A percentile compares a stretch with the other conserved stretches of the same genome.
phyloP scores from a whole-genome alignment of 2,329 filamentous ascomycete species.

The Mycosphaerella sp. region DNA sequence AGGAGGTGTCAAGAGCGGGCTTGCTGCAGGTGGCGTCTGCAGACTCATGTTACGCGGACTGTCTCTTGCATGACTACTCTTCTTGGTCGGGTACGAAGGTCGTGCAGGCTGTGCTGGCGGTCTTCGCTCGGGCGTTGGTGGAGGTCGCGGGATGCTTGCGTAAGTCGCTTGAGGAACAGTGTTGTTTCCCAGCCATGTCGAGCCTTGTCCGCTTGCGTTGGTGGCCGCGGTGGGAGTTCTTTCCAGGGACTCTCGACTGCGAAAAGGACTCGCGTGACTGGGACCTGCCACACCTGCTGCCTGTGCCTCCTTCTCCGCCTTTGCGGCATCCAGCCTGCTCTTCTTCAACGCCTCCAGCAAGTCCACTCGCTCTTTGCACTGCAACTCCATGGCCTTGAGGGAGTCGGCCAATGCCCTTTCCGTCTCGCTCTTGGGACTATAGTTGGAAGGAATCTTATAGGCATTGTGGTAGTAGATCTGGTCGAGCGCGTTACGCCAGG shows the following conservation, averaged over 20 bases:
- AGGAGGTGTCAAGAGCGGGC: slow-evolving; percentile 22
- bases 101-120: slow-evolving; percentile 36
- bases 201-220: slow-evolving; percentile 13
- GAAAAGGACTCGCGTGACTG: slow-evolving; percentile 15
- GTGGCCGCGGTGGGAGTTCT: slow-evolving; percentile 9
- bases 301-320: slow-evolving; percentile 31
- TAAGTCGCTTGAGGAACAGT: slow-evolving; percentile 78
- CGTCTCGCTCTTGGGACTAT: slow-evolving; percentile 69
- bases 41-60: slow-evolving; percentile 26
- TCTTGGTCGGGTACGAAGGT: slow-evolving; percentile 43
- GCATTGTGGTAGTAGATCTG: slow-evolving; percentile 83
- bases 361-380: slow-evolving; percentile 90
- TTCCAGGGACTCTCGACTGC: slow-evolving; percentile 26
- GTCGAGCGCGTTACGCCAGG: slow-evolving; percentile 82
- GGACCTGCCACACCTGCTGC: slow-evolving; percentile 8
- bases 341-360: slow-evolving; percentile 73
- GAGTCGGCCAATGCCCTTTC: slow-evolving; percentile 79
- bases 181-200: slow-evolving; percentile 64
- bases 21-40: slow-evolving; percentile 14
- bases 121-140: slow-evolving; percentile 21
- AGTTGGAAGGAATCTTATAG: slow-evolving; percentile 63
- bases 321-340: slow-evolving; percentile 51
- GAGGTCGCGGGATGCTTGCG: slow-evolving; percentile 66
- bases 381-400: slow-evolving; percentile 72
- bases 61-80: slow-evolving; percentile 39